A percentile compares a stretch with the other conserved stretches of the same genome.
Evolutionary conservation across 345 rosid species (phyloP).

Genomic region (Turritis glabra): DNA sequence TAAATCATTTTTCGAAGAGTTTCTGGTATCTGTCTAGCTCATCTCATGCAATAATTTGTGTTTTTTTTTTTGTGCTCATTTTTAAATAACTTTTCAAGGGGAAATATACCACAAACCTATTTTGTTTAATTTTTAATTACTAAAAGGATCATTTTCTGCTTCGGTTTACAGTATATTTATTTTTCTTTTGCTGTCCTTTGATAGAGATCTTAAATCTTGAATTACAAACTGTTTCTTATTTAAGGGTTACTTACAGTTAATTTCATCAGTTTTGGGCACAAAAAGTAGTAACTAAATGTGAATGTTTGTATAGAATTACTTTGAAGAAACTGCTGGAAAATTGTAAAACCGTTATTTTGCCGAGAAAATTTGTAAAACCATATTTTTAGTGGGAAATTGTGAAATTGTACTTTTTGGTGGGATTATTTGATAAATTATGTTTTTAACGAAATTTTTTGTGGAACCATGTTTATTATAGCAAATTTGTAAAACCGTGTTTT

Average conservation of each 20-base stretch:
- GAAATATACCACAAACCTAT: neutral
- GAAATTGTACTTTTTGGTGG: no score
- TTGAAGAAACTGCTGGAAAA: no score
- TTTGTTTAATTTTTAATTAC: neutral
- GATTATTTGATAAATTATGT: no score
- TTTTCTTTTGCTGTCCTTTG: neutral
- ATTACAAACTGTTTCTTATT: neutral
- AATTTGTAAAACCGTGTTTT: no score
- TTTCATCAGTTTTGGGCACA: neutral
- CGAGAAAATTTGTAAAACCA: no score
- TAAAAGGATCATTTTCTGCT: neutral
- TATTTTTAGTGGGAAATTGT: no score
- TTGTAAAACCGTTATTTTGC: no score
- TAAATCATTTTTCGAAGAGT: slow-evolving; percentile 13
- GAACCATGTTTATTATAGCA: no score
- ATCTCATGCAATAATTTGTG: slow-evolving; percentile 14
- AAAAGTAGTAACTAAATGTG: neutral
- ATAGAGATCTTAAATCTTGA: neutral
- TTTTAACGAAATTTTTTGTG: no score
- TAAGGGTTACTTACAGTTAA: neutral
- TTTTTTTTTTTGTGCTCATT: neutral
- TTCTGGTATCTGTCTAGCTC: slow-evolving; percentile 12
- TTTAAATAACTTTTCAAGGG: neutral
- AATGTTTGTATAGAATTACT: neutral
- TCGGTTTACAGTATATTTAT: no score